Evolutionary conservation across 225 moss, liverwort and hornwort species (phyloP), one percentile per base, ranked within the genome.

Genomic region (Rhytidiadelphus loreus): DNA sequence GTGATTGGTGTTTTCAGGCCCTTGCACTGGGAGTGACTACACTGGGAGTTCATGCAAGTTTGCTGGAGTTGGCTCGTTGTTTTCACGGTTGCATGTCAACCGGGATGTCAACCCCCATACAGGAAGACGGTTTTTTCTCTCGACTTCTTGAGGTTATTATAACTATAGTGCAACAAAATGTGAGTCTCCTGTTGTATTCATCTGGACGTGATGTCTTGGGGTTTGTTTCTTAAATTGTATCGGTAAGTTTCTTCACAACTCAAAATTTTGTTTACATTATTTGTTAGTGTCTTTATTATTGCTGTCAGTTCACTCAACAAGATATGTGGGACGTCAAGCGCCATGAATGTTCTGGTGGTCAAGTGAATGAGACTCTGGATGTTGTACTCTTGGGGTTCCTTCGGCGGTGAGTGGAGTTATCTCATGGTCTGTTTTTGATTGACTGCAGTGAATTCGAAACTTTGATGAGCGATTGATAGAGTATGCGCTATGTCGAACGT

Each of bases 121-220:
- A 2, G 16, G 16, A 65, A 65, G 65, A 35, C 19, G 88, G 92
- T 35, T 98, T 32, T 98, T 98, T 77, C 92, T 94, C 50, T 93
- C 96, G 92, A 96, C 95, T 70, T 95, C 96, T 70, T 95, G 93
- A 53, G 95, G 94, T 33, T 95, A 23, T 70, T 96, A 93, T 83
- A 95, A 96, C 83, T 98, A 93, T 89, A 95, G 95, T 85, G 98
- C 94, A 95, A 86, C 89, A 91, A 53, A 95, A 92, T 90, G 93
- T 96, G 84, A 86, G 91, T 89, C 64, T 85, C 86, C 64, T 85
- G 60, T 73, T 86, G 82, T 83, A 58, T 71, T 79, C 75, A 58
- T 74, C 39, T 84, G 78, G 64, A 56, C 63, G n/a, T 62, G 43
- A 65, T 65, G 46, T 33, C 25, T 46, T 30, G 0, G 48, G 30